phyloP scores from a whole-genome alignment of 108 stramenopile genomes.

The Pseudonitzschia multiseries region DNA sequence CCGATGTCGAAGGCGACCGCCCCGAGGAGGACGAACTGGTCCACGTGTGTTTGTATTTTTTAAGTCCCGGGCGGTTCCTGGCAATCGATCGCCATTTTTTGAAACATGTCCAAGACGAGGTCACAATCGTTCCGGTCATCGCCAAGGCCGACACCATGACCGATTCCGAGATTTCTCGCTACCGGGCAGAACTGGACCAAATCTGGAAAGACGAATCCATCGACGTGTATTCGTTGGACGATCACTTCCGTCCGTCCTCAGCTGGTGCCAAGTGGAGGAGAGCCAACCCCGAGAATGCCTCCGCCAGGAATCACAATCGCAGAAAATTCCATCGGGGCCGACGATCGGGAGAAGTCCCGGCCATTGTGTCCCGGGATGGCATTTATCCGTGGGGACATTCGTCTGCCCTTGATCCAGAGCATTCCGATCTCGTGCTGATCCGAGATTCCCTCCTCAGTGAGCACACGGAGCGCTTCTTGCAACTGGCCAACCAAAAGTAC shows the following conservation, averaged over 20 bases:
- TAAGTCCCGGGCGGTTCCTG: conserved; percentile 34
- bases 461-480: conserved; percentile 32
- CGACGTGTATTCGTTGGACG: conserved; percentile 19
- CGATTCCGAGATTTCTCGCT: conserved; percentile 22
- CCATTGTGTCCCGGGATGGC: conserved; percentile 31
- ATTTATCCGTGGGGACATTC: conserved; percentile 34
- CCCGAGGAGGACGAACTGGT: conserved; percentile 5
- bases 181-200: conserved; percentile 16
- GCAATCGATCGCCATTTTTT: conserved; percentile 36
- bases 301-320: neutral
- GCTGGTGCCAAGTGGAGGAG: neutral
- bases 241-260: neutral
- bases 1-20: neutral
- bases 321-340: conserved; percentile 21
- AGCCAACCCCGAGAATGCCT: neutral
- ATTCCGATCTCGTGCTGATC: conserved; percentile 28
- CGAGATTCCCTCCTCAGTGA: conserved; percentile 29
- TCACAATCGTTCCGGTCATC: conserved; percentile 33
- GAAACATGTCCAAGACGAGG: conserved; percentile 28
- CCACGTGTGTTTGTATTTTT: conserved; percentile 39
- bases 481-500: conserved; percentile 19
- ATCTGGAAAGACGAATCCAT: conserved; percentile 20
- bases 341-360: conserved; percentile 20
- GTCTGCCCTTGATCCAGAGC: conserved; percentile 1
- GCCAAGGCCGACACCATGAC: conserved; percentile 48